Evolutionary conservation across 2,329 filamentous ascomycete species (phyloP).

Genomic region (Venturia aucupariae): DNA sequence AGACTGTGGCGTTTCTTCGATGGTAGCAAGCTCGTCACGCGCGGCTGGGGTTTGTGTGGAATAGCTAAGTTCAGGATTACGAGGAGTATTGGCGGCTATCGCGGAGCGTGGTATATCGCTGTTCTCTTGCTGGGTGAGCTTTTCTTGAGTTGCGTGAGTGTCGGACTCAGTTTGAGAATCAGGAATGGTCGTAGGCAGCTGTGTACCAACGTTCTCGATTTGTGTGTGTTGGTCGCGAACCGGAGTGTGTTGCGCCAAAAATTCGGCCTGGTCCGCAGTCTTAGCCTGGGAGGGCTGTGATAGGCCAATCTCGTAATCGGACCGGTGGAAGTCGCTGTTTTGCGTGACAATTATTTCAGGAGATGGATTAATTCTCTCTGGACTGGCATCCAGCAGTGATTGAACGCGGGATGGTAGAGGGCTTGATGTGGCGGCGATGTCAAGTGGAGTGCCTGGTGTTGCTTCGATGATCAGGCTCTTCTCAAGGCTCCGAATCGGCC

Average conservation of each 20-base stretch:
- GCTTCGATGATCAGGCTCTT: conserved; percentile 4
- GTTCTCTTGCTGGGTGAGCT: background rate
- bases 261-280: background rate
- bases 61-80: background rate
- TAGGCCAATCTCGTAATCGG: conserved; percentile 11
- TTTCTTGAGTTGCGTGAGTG: background rate
- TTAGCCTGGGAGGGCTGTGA: background rate
- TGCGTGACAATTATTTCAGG: conserved; percentile 7
- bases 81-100: background rate
- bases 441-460: background rate
- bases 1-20: background rate
- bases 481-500: conserved; percentile 3
- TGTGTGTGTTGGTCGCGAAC: background rate
- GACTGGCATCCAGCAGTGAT: background rate
- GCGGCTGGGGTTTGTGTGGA: conserved; percentile 1
- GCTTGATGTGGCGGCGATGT: background rate
- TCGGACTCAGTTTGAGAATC: conserved; percentile 10
- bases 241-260: conserved; percentile 4
- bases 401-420: background rate
- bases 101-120: background rate
- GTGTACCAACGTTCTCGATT: conserved; percentile 1
- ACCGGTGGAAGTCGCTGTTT: conserved; percentile 4
- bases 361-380: background rate
- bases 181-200: conserved; percentile 4
- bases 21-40: background rate